These are phyloP conservation scores for Agaricus sinodeliciosus DNA, from an alignment of 768 basidiomycete species.

Conservation along the genomic window DNA sequence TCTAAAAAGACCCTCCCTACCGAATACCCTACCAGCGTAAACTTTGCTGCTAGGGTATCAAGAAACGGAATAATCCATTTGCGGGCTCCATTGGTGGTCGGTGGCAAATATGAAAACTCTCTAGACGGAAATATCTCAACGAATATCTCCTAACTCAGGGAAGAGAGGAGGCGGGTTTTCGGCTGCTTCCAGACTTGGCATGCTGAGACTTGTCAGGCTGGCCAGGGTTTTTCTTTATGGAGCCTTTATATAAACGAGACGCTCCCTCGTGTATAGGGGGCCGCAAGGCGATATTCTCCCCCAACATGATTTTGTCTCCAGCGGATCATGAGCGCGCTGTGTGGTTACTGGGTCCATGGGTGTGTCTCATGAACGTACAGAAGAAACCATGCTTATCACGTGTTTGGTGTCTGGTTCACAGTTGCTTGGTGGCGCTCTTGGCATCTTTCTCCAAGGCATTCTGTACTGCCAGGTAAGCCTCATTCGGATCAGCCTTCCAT, in stretches of 20 bases:
- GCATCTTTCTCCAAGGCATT: slow-evolving; percentile 24
- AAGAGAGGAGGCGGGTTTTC: neutral
- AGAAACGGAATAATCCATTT: too few relatives aligned
- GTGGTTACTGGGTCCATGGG: slow-evolving; percentile 28
- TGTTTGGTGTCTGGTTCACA: slow-evolving; percentile 2
- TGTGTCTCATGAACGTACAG: slow-evolving; percentile 5
- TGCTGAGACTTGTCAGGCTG: neutral
- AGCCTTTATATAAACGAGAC: neutral
- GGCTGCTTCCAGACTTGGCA: neutral
- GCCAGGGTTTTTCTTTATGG: neutral
- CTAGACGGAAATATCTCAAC: neutral
- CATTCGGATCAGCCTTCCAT: neutral
- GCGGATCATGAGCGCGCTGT: slow-evolving; percentile 18
- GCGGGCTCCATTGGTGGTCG: too few relatives aligned
- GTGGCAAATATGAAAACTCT: neutral
- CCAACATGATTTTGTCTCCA: slow-evolving; percentile 17
- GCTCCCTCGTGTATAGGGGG: neutral
- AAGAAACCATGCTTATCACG: neutral
- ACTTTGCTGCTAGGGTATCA: too few relatives aligned
- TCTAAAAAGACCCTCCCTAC: too few relatives aligned
- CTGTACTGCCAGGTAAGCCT: slow-evolving; percentile 22
- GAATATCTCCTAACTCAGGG: neutral
- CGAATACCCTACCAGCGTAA: too few relatives aligned
- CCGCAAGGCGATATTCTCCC: neutral
- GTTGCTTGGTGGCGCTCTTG: slow-evolving; percentile 24